These are phyloP conservation scores for Colletotrichum spinosum DNA, from an alignment of 2,329 filamentous ascomycete genomes.

Conservation along the genomic window DNA sequence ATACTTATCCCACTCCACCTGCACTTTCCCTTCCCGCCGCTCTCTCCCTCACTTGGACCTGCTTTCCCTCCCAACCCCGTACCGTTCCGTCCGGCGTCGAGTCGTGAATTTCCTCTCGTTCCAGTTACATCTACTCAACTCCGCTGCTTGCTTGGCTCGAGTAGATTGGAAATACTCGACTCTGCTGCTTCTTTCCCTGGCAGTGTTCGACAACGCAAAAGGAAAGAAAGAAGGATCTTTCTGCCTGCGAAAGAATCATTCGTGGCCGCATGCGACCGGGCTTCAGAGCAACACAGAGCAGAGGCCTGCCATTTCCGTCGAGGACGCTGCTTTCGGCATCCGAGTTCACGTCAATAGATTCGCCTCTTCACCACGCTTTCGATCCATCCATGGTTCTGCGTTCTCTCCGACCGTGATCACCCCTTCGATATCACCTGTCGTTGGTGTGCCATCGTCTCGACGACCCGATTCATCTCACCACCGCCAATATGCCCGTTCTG, in stretches of 20 bases:
- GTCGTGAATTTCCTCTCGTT: conserved; percentile 30
- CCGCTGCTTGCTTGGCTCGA: conserved; percentile 9
- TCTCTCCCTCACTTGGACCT: conserved; percentile 19
- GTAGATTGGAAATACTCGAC: conserved; percentile 16
- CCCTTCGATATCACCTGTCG: conserved; percentile 24
- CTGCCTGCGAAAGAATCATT: conserved; percentile 10
- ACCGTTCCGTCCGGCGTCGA: conserved; percentile 26
- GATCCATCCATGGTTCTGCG: conserved; percentile 27
- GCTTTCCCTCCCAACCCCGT: conserved; percentile 24
- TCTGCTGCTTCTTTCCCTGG: background rate
- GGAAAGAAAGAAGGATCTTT: background rate
- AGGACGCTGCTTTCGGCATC: conserved; percentile 32
- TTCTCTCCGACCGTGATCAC: conserved; percentile 25
- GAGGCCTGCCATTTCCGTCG: conserved; percentile 29
- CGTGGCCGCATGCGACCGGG: conserved; percentile 34
- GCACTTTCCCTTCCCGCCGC: conserved; percentile 34
- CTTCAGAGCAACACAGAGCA: background rate
- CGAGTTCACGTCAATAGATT: conserved; percentile 18
- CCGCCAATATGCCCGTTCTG: conserved; percentile 49
- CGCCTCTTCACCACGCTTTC: conserved; percentile 9
- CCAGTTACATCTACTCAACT: conserved; percentile 26
- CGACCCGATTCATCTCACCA: conserved; percentile 3
- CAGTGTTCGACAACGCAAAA: background rate
- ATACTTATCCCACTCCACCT: conserved; percentile 39
- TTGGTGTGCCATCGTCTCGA: conserved; percentile 12